Evolutionary conservation across 768 basidiomycete genomes (phyloP).

Genomic region (Pisolithus marmoratus): DNA sequence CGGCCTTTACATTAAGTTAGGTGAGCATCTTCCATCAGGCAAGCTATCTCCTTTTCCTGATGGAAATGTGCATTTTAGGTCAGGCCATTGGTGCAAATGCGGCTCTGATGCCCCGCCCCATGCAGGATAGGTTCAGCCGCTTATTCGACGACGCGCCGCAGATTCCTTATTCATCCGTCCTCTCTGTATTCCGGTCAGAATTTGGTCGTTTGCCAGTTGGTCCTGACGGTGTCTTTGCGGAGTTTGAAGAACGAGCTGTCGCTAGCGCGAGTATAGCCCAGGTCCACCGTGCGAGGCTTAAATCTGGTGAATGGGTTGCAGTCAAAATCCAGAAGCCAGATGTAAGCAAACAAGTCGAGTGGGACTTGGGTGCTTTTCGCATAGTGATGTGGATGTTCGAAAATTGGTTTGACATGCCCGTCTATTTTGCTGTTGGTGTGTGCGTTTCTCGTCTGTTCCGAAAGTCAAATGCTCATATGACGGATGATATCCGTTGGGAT

Average conservation of each 20-base stretch:
- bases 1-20: slow-evolving; percentile 83
- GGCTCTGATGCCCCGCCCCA: slow-evolving; percentile 74
- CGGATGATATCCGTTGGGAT: neutral
- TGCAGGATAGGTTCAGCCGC: slow-evolving; percentile 75
- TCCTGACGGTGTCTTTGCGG: slow-evolving; percentile 69
- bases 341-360: slow-evolving; percentile 80
- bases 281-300: slow-evolving; percentile 74
- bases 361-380: slow-evolving; percentile 70
- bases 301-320: slow-evolving; percentile 63
- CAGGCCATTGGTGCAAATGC: slow-evolving; percentile 85
- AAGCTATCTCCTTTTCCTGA: neutral
- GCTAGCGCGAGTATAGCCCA: slow-evolving; percentile 93
- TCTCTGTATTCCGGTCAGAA: slow-evolving; percentile 61
- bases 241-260: slow-evolving; percentile 69
- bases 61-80: slow-evolving; percentile 30
- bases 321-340: slow-evolving; percentile 93
- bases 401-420: slow-evolving; percentile 80
- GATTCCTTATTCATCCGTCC: slow-evolving; percentile 66
- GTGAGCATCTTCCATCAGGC: slow-evolving; percentile 28
- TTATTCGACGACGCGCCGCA: slow-evolving; percentile 89
- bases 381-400: slow-evolving; percentile 76
- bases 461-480: neutral
- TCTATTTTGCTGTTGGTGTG: slow-evolving; percentile 72
- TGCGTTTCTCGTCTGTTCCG: slow-evolving; percentile 2
- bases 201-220: slow-evolving; percentile 61